Conservation (phyloP, 148 eudicot species). For the Rhododendron simsii region DNA sequence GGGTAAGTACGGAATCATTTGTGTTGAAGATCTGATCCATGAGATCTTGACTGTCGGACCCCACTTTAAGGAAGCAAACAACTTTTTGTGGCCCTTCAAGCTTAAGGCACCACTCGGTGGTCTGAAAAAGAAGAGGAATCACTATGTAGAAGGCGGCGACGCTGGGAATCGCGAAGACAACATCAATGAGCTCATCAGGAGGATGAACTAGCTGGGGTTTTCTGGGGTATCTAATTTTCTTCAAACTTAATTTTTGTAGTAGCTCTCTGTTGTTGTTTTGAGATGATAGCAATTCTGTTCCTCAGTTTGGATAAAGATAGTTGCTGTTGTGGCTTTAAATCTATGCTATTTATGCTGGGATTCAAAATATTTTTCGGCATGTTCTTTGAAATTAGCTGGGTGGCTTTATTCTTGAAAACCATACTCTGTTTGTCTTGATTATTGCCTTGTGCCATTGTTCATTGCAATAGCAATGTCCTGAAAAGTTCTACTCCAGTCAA, state of each 20-base stretch:
- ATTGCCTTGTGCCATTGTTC: neutral
- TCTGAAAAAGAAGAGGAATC: constrained; percentile 41
- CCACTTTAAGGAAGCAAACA: constrained; percentile 40
- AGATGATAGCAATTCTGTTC: neutral
- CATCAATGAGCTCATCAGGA: constrained; percentile 43
- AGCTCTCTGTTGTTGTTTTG: neutral
- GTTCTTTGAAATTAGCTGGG: neutral
- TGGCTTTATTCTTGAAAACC: neutral
- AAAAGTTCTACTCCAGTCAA: no score
- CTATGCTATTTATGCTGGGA: neutral
- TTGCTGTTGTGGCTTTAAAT: neutral
- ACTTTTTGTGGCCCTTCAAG: constrained; percentile 46
- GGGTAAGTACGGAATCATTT: constrained; percentile 29
- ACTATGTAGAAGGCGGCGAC: constrained; percentile 47
- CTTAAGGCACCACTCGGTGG: constrained; percentile 46
- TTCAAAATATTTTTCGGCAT: neutral
- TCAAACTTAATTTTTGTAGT: neutral
- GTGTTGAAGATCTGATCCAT: constrained; percentile 35
- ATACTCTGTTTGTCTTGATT: neutral
- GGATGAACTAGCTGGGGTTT: constrained; percentile 28
- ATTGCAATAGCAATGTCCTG: neutral
- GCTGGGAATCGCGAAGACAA: constrained; percentile 40
- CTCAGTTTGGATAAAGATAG: neutral
- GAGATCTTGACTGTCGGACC: constrained; percentile 42
- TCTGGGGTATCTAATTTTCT: neutral